Evolutionary conservation across 2,329 filamentous ascomycete species (phyloP).

Genomic region (Plectosphaerella sp.): DNA sequence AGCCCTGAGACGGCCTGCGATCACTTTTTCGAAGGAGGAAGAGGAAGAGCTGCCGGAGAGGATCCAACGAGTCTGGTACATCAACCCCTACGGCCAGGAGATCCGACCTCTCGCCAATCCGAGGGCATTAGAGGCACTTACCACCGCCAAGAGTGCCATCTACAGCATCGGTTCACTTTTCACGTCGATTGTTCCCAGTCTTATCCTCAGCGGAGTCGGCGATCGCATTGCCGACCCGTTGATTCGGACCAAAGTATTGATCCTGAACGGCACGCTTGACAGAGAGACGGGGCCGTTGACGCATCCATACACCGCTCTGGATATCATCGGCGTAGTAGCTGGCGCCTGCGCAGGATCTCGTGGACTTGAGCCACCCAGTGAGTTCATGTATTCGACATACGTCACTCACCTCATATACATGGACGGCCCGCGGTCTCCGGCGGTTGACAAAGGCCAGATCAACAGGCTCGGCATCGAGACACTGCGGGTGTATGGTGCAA

Average conservation of each 20-base stretch:
- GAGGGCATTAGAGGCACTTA: constrained; percentile 67
- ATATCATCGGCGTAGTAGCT: constrained; percentile 79
- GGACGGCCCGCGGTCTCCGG: constrained; percentile 65
- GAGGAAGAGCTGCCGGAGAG: constrained; percentile 72
- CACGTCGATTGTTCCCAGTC: constrained; percentile 79
- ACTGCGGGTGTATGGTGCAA: constrained; percentile 71
- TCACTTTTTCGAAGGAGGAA: constrained; percentile 72
- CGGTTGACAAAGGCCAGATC: constrained; percentile 63
- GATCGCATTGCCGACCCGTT: constrained; percentile 41
- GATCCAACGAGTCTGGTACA: constrained; percentile 89
- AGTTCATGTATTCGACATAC: constrained; percentile 57
- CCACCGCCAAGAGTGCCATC: constrained; percentile 62
- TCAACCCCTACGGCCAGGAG: constrained; percentile 97
- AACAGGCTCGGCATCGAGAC: constrained; percentile 68
- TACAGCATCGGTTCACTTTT: constrained; percentile 95
- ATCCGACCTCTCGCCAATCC: constrained; percentile 82
- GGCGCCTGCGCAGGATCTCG: constrained; percentile 68
- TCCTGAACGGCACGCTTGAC: constrained; percentile 79
- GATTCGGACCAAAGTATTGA: constrained; percentile 68
- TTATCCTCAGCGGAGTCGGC: constrained; percentile 73
- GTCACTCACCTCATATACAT: constrained; percentile 83
- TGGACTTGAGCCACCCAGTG: constrained; percentile 32
- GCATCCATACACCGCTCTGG: constrained; percentile 64
- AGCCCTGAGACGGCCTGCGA: constrained; percentile 73
- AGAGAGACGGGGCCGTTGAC: constrained; percentile 75